Evolutionary conservation across 1,284 basidiomycete species (phyloP).

Genomic region (Malassezia sp.): DNA sequence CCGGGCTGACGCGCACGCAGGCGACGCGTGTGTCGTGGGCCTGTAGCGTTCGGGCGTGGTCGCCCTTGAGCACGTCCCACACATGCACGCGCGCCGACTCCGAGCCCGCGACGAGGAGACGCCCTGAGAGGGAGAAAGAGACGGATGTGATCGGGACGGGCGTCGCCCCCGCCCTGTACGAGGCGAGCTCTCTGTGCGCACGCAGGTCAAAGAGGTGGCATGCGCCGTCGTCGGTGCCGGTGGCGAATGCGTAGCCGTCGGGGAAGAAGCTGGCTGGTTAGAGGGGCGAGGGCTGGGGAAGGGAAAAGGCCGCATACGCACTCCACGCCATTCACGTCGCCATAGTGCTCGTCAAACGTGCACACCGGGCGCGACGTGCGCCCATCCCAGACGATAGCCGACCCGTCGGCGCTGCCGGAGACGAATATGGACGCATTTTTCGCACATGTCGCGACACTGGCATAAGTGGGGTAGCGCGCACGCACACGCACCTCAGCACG

Average conservation of each 20-base stretch:
- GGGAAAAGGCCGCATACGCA: no score
- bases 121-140: constrained; percentile 90
- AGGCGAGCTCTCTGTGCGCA: constrained; percentile 88
- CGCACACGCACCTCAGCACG: no score
- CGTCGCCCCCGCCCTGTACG: constrained; percentile 95
- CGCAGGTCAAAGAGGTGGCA: constrained; percentile 96
- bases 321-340: constrained; percentile 97
- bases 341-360: constrained; percentile 96
- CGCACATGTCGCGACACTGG: constrained; percentile 43
- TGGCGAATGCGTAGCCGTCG: constrained; percentile 79
- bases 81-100: constrained; percentile 99
- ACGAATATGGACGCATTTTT: constrained; percentile 84
- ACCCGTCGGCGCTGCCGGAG: constrained; percentile 94
- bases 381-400: constrained; percentile 97
- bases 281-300: no score
- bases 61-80: constrained; percentile 96
- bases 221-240: constrained; percentile 95
- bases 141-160: constrained; percentile 97
- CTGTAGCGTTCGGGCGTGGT: constrained; percentile 87
- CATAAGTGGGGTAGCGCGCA: no score
- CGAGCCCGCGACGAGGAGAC: constrained; percentile 93
- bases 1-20: constrained; percentile 85
- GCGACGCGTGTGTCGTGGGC: constrained; percentile 96
- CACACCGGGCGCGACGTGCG: constrained; percentile 90
- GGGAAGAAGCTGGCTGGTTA: constrained; percentile 3